Evolutionary conservation across 202 grass and related monocot species (phyloP).

Genomic region (Panicum hallii): DNA sequence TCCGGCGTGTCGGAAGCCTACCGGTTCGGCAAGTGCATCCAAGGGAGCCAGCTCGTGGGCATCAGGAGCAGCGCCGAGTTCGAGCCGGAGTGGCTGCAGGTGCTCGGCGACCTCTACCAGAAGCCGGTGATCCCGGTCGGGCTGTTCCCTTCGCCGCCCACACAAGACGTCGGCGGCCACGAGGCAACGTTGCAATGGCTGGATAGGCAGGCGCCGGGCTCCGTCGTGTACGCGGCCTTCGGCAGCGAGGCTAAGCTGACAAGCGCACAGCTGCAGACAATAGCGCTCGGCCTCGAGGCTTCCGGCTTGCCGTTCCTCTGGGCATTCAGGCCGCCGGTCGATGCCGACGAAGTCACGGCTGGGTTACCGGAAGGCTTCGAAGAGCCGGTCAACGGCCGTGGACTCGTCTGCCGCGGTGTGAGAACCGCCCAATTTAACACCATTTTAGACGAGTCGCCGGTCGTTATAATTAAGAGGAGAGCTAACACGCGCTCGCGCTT

Average conservation of each 20-base stretch:
- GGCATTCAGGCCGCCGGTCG: constrained; percentile 52
- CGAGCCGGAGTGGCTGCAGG: constrained; percentile 62
- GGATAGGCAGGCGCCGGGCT: constrained; percentile 41
- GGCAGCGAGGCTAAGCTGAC: constrained; percentile 81
- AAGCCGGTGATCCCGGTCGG: constrained; percentile 68
- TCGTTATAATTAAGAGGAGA: too few species aligned
- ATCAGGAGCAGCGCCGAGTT: constrained; percentile 57
- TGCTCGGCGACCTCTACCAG: constrained; percentile 57
- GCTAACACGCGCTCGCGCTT: too few species aligned
- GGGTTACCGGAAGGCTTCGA: constrained; percentile 62
- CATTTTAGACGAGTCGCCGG: too few species aligned
- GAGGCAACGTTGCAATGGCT: constrained; percentile 59
- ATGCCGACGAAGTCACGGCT: neutral
- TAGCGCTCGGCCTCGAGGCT: constrained; percentile 66
- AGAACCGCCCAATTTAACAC: too few species aligned
- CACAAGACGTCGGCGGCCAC: constrained; percentile 4
- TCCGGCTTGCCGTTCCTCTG: constrained; percentile 74
- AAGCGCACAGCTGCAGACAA: constrained; percentile 50
- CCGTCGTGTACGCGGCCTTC: constrained; percentile 83
- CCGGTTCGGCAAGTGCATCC: constrained; percentile 52
- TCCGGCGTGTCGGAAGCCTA: constrained; percentile 72
- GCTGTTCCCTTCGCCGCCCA: constrained; percentile 52
- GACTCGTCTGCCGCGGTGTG: constrained; percentile 55
- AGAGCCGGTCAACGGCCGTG: constrained; percentile 37
- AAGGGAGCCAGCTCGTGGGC: constrained; percentile 58